Percentiles rank a stretch among this genome's conserved stretches.
phyloP scores from a whole-genome alignment of 192 early-diverging fungal genomes.

The Chytriomyces sp. region DNA sequence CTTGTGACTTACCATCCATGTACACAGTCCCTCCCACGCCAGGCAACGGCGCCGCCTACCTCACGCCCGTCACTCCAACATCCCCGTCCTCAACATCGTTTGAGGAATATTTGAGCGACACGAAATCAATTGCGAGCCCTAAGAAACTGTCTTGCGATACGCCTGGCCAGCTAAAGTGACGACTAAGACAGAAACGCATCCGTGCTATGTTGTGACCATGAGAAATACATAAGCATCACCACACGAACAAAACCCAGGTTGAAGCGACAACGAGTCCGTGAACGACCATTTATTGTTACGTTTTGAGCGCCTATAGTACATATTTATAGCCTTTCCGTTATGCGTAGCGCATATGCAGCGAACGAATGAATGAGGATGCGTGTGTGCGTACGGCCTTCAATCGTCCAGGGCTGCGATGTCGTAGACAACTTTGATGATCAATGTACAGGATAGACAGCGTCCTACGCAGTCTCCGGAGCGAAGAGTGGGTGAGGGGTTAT shows the following conservation, averaged over 20 bases:
- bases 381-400: not conserved
- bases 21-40: not conserved
- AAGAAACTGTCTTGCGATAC: too few species aligned
- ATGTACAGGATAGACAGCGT: constrained; percentile 88
- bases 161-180: too few species aligned
- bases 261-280: too few species aligned
- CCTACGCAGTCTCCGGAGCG: constrained; percentile 84
- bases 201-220: too few species aligned
- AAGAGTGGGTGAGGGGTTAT: constrained; percentile 45
- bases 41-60: not conserved
- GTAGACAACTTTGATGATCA: constrained; percentile 87
- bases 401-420: constrained; percentile 61
- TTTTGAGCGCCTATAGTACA: not conserved
- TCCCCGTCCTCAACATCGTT: not conserved
- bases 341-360: not conserved
- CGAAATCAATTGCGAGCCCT: too few species aligned
- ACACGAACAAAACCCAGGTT: too few species aligned
- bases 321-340: not conserved
- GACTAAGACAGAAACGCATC: too few species aligned
- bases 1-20: not conserved
- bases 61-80: not conserved
- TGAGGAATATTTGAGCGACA: not conserved
- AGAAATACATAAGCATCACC: too few species aligned
- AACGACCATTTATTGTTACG: not conserved
- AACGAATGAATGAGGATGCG: not conserved